Conservation (phyloP, 1,139 yeast genomes). For the Candida sp. region DNA sequence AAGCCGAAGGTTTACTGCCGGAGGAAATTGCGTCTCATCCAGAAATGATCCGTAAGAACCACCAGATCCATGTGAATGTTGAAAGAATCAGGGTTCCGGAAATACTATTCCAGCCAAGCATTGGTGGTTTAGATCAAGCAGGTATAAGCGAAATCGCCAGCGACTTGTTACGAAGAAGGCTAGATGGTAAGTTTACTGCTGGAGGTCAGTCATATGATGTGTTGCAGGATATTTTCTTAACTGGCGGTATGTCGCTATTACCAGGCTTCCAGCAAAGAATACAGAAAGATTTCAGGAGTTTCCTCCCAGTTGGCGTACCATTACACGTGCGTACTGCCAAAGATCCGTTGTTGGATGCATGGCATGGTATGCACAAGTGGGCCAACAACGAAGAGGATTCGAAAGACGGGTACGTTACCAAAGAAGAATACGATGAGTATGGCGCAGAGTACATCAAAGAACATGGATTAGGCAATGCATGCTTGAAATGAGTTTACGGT, state of each 20-base stretch:
- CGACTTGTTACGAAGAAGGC: conserved; percentile 64
- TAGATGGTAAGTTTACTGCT: conserved; percentile 53
- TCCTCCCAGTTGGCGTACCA: conserved; percentile 72
- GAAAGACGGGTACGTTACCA: conserved; percentile 57
- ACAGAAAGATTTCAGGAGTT: conserved; percentile 63
- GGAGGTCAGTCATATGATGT: conserved; percentile 60
- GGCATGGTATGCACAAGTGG: conserved; percentile 96
- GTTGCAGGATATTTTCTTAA: conserved; percentile 69
- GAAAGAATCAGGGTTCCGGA: conserved; percentile 96
- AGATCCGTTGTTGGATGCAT: conserved; percentile 79
- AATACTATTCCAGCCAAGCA: conserved; percentile 89
- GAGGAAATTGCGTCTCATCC: conserved; percentile 51
- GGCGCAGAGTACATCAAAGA: conserved; percentile 93
- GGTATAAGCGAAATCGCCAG: conserved; percentile 82
- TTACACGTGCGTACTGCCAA: conserved; percentile 65
- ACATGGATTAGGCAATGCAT: conserved; percentile 77
- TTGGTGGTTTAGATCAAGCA: conserved; percentile 96
- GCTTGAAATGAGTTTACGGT: conserved; percentile 14
- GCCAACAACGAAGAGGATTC: conserved; percentile 54
- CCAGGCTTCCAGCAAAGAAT: conserved; percentile 72
- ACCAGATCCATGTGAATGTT: conserved; percentile 87
- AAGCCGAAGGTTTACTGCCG: conserved; percentile 45
- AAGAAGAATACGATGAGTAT: conserved; percentile 80
- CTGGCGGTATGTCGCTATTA: conserved; percentile 84
- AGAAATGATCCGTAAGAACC: conserved; percentile 51